Conservation (phyloP, 1,284 basidiomycete species). For the Fomitopsis betulina region DNA sequence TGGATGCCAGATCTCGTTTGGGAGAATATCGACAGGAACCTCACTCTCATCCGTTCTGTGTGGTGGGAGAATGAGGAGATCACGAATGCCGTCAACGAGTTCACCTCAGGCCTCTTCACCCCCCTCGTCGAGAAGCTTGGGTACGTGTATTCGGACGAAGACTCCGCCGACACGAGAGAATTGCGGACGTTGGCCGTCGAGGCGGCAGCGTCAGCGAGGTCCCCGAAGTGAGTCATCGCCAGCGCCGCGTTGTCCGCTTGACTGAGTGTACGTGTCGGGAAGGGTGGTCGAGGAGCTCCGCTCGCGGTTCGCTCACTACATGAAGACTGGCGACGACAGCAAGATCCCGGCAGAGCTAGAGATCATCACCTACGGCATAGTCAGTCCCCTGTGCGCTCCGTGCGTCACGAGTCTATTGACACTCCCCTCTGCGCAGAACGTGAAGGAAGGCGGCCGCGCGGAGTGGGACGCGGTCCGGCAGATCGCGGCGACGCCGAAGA, state of each 20-base stretch:
- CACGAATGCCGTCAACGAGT: constrained; percentile 55
- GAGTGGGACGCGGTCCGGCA: constrained; percentile 78
- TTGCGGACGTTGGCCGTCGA: constrained; percentile 77
- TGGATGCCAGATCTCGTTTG: constrained; percentile 60
- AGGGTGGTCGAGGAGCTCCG: constrained; percentile 76
- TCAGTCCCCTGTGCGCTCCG: constrained; percentile 28
- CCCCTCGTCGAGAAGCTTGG: constrained; percentile 81
- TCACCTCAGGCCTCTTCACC: constrained; percentile 71
- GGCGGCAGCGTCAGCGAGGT: constrained; percentile 60
- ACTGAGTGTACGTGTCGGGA: neutral
- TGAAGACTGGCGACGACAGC: constrained; percentile 74
- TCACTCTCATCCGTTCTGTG: constrained; percentile 54
- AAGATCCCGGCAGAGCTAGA: constrained; percentile 79
- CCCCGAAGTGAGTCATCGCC: constrained; percentile 41
- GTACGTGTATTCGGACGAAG: constrained; percentile 69
- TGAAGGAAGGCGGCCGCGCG: constrained; percentile 43
- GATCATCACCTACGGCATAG: constrained; percentile 45
- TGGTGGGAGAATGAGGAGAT: constrained; percentile 86
- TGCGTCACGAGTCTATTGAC: constrained; percentile 4
- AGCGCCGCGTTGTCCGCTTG: neutral
- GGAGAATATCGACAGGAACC: constrained; percentile 55
- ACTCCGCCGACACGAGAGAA: constrained; percentile 73
- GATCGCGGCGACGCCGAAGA: constrained; percentile 71
- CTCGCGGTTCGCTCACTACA: constrained; percentile 69
- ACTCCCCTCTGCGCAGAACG: constrained; percentile 44